Evolutionary conservation across 1,284 basidiomycete species (phyloP), one percentile per base, ranked within the genome.

Genomic region (Puccinia triticina): DNA sequence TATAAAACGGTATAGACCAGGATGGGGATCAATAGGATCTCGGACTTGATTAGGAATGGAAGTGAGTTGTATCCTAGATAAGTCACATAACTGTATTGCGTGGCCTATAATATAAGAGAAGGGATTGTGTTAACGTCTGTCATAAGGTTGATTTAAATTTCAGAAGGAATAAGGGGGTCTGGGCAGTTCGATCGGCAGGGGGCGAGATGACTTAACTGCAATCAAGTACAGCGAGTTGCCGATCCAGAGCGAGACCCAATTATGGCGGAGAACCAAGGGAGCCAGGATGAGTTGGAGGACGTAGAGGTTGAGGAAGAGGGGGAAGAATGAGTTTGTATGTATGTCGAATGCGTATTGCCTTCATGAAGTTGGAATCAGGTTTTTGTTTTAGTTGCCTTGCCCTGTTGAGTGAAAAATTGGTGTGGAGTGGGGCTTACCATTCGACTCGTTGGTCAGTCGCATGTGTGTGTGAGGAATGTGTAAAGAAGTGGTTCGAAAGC

Each of bases 321-420:
- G 95, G 88, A 96, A 96, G 89, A 97, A 97, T 5, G 94, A 92
- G 86, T 97, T 97, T 84, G 93, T 95, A 86, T 96, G 94, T 23
- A 97, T 93, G 87, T 97, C 95, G 85, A 98, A 96, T 21, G 93
- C 93, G 87, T 96, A 97, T 23, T 92, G 93, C 92, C 79, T 81
- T 59, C 11, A 29, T 32, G 4, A 4, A 37, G 16, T 12, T 23
- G 21, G 5, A 53, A 74, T 74, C 32, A 16, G 16, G n/a, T 55
- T 21, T 8, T 7, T 34, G 8, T 29, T 7, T 74, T 55, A 71
- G 46, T 71, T 37, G n/a, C 21, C 34, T 23, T 16, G 23, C 21
- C 55, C 21, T 14, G 32, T 37, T 55, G 93, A 95, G 89, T 95
- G 94, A 66, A 95, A n/a, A n/a, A n/a, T n/a, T 92, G 21, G 88